Evolutionary conservation across 176 grass and related monocot genomes (phyloP), one percentile per base, ranked within the genome.

Genomic region (Oryza australiensis): DNA sequence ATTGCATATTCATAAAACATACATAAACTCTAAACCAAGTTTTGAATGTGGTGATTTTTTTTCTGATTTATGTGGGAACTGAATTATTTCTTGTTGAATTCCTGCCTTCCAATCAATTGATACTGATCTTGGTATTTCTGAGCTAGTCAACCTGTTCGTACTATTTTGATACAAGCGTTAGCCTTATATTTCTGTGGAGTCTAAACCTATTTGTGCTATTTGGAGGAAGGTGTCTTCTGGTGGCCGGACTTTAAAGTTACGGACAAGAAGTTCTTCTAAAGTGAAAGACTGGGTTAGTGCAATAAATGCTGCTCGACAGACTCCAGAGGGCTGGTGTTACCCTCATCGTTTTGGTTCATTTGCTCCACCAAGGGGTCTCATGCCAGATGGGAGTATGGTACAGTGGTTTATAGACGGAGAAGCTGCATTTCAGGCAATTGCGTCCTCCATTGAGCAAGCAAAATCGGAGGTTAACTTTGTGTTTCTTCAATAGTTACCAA

Each of bases 281-380:
- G 90, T 98, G 14, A 94, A 87, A 77, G 92, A 94, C 68, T 98
- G 95, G 95, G 90, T 98, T 87, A 87, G 90, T 65, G 92, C 95
- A 76, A 98, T 98, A 87, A 97, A 98, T 76, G 92, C 93, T 86
- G 90, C 92, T 62, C 82, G 93, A 85, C 88, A 93, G 75, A 88
- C 92, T 83, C 92, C 92, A 23, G 95, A 98, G 30, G 95, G 95
- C 24, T 98, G 95, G 95, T 98, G 86, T 41, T 89, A 97, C 77
- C 92, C 92, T 82, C 92, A 97, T 77, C 87, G 95, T n/a, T 94
- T 92, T 89, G 92, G 95, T 72, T 97, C 95, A 68, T 97, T 97
- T 91, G 95, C 92, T 72, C 95, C 95, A 78, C 95, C 89, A n/a
- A 90, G 95, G 49, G 90, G 95, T 71, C 76, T 97, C 75, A 84